Evolutionary conservation across 495 filamentous ascomycete species (phyloP), one percentile per base, ranked within the genome.

Genomic region (Opeltia flavorubescens): DNA sequence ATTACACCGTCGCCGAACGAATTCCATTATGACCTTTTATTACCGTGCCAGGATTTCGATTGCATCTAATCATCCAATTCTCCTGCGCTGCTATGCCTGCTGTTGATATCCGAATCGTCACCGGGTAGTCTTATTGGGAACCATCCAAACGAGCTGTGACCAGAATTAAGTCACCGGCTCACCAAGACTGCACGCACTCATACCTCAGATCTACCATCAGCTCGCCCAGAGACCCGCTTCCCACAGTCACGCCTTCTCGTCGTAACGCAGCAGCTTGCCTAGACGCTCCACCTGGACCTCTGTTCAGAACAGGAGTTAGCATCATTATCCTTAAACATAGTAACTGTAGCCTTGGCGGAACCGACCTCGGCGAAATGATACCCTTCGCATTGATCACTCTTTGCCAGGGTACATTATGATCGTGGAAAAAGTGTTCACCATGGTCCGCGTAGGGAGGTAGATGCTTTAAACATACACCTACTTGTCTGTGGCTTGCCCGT

Each of bases 381-480:
- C 88, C 88, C 61, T 84, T 89, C 2, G 83, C 62, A 56, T 89
- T 93, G 50, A 95, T 83, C 9, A 96, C 86, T 39, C 89, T 70
- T 66, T 95, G 89, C 89, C 89, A 96, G 3, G 89, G 89, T 9
- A 95, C 88, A 54, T 84, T 95, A 15, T 62, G 69, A 47, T 71
- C 65, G 55, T 95, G 75, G 62, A 80, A 93, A 45, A 67, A 58
- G 26, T 64, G 50, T 4, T 58, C 55, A 2, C 55, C 29, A 55
- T 61, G 21, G 63, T 54, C 60, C 61, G 55, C 39, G 44, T 55
- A 52, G 1, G 62, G 55, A 2, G 89, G 76, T 13, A 96, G 79
- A 53, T 91, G 80, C 58, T 94, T 95, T 1, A 95, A 75, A 55
- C 80, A 86, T 24, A 89, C 67, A 23, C 89, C 89, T 25, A 96